Conservation (phyloP, 176 grass and related monocot species). For the Secale cereale region DNA sequence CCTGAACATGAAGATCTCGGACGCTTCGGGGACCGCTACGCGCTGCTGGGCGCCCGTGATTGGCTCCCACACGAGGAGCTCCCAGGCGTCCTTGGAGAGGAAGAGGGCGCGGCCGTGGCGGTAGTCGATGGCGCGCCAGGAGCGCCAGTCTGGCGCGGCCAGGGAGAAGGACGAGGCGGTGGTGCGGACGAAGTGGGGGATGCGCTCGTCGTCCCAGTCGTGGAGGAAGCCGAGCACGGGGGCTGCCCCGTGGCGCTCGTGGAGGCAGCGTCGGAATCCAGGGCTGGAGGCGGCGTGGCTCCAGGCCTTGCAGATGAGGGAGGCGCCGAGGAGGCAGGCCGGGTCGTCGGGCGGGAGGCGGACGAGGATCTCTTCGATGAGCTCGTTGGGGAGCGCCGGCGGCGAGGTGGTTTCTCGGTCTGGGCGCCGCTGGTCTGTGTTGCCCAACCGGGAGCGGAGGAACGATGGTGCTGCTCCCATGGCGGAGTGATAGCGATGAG, state of each 20-base stretch:
- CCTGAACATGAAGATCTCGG: too few species aligned
- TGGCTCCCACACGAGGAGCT: not conserved
- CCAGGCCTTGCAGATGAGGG: slow-evolving; percentile 1
- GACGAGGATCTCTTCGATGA: not conserved
- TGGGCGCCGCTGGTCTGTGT: not conserved
- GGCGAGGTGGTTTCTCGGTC: not conserved
- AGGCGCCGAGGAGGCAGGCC: not conserved
- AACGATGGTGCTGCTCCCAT: too few species aligned
- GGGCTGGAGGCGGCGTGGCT: not conserved
- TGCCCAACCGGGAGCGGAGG: too few species aligned
- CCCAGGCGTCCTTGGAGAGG: not conserved
- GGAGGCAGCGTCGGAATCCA: not conserved
- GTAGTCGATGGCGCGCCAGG: not conserved
- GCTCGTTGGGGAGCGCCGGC: not conserved
- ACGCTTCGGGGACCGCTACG: not conserved
- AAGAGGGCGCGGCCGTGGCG: not conserved
- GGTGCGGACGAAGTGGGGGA: not conserved
- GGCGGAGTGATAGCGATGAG: too few species aligned
- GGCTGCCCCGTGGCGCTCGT: not conserved
- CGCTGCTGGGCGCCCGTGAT: not conserved
- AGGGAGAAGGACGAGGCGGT: not conserved
- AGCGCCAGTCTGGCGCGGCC: not conserved
- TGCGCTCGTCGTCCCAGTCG: not conserved
- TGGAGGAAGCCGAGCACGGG: slow-evolving; percentile 8
- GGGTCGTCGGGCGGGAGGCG: not conserved